Evolutionary conservation across 768 basidiomycete species (phyloP), one percentile per base, ranked within the genome.

Genomic region (Steccherinum ochraceum): DNA sequence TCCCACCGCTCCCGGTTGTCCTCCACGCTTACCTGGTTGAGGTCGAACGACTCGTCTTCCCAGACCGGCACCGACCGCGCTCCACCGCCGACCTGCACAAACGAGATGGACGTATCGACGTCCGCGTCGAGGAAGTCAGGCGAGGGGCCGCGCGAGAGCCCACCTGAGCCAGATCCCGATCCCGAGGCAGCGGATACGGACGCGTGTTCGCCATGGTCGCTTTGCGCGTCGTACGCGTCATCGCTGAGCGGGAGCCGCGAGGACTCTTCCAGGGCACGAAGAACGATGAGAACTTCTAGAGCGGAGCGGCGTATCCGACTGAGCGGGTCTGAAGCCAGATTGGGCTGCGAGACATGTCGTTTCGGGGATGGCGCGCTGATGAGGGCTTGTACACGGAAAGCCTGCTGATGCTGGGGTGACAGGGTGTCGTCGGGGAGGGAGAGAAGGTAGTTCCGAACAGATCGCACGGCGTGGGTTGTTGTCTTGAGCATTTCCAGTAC

Each of bases 161-260:
- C 44, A n/a, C 52, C 51, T n/a, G 51, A 45, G 18, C 51, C 52
- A 1, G 56, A 58, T 49, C 57, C 56, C 13, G 24, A 48, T 39
- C 41, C 48, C 16, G 56, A 54, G 18, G 51, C 2, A 24, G 51
- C 59, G 48, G 62, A 62, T 66, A 54, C 60, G 67, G 65, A 64
- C 62, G 65, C 65, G 54, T 70, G 69, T 23, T 70, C 74, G 4
- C 72, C 78, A 27, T 76, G 83, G 47, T 90, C 89, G 56, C 84
- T 86, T 65, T 84, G 81, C 7, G 77, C 84, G 59, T 91, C 89
- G 58, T 89, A 91, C n/a, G 80, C 86, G 41, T 89, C 87, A 61
- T 92, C 87, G 16, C 76, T 79, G 5, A 90, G 72, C 3, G 90
- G 86, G 3, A 93, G 64, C 2, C 95, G 78, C 35, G 79, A 80